Percentiles rank a stretch among this genome's conserved stretches.
These are phyloP conservation scores for Cavenderia fasciculata DNA, from an alignment of 78 protist species.

Conservation along the genomic window DNA sequence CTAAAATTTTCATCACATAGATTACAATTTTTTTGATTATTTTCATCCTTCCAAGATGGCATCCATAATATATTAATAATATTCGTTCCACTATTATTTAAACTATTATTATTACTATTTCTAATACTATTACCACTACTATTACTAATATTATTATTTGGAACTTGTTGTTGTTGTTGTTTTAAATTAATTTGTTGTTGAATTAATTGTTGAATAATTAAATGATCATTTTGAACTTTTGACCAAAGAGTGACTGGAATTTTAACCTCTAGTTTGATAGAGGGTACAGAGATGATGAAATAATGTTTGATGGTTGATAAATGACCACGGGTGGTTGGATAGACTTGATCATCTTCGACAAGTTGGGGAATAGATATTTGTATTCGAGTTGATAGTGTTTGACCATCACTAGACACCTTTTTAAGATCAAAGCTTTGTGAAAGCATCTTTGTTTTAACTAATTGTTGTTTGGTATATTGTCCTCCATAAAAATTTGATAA, in stretches of 20 bases:
- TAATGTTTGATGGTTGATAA: conserved; percentile 45
- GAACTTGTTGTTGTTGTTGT: not conserved
- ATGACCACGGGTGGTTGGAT: conserved; percentile 38
- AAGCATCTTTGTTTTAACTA: conserved; percentile 27
- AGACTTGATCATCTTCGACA: conserved; percentile 63
- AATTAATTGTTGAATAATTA: not conserved
- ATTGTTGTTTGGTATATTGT: not conserved
- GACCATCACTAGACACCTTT: not conserved
- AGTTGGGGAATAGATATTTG: conserved; percentile 21
- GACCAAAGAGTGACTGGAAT: conserved; percentile 19
- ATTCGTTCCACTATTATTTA: not conserved
- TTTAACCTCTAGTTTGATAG: not conserved
- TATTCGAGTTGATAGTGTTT: not conserved
- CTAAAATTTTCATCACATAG: conserved; percentile 41
- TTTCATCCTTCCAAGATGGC: conserved; percentile 65
- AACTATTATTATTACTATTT: not conserved
- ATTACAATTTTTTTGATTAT: conserved; percentile 3
- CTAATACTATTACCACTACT: not conserved
- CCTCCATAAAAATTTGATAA: not conserved
- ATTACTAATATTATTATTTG: not conserved
- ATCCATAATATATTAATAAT: not conserved
- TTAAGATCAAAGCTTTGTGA: conserved; percentile 9
- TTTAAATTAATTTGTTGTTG: not conserved
- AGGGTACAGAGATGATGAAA: conserved; percentile 51
- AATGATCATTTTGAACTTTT: not conserved